phyloP scores from a whole-genome alignment of 2,329 filamentous ascomycete species.

The Diaporthe capsici region DNA sequence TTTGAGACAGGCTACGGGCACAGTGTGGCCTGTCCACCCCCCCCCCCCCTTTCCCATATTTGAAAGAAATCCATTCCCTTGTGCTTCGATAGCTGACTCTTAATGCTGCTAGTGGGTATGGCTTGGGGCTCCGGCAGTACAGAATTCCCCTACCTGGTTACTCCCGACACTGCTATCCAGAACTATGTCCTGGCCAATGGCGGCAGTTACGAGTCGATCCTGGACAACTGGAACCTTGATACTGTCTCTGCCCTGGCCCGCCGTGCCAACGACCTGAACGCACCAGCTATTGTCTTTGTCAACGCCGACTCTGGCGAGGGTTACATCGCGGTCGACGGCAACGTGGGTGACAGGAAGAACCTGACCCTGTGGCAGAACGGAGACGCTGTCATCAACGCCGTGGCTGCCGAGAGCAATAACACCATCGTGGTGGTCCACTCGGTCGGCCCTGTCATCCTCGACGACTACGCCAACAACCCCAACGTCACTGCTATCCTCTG shows the following conservation, averaged over 20 bases:
- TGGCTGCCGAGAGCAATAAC: constrained; percentile 71
- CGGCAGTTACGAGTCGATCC: constrained; percentile 68
- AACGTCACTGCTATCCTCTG: constrained; percentile 70
- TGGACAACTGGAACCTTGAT: constrained; percentile 61
- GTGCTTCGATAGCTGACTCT: no score
- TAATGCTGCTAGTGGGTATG: constrained; percentile 66
- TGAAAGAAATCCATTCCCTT: no score
- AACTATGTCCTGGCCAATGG: constrained; percentile 70
- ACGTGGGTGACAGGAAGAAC: constrained; percentile 84
- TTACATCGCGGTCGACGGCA: constrained; percentile 69
- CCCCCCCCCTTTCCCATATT: no score
- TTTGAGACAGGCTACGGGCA: no score
- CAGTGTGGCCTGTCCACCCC: no score
- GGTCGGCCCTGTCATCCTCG: constrained; percentile 72
- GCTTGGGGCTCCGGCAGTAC: constrained; percentile 92
- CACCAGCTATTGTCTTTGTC: constrained; percentile 86
- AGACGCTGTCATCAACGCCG: constrained; percentile 78
- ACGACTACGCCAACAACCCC: constrained; percentile 71
- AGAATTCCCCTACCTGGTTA: constrained; percentile 84
- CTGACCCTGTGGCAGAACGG: constrained; percentile 82
- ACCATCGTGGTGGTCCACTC: constrained; percentile 69
- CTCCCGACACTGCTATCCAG: constrained; percentile 71
- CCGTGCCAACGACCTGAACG: constrained; percentile 67
- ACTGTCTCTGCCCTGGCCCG: constrained; percentile 55
- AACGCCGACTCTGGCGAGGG: constrained; percentile 89